A percentile compares a stretch with the other conserved stretches of the same genome.
These are phyloP conservation scores for Ballota nigra DNA, from an alignment of 257 asterid species.

Conservation along the genomic window DNA sequence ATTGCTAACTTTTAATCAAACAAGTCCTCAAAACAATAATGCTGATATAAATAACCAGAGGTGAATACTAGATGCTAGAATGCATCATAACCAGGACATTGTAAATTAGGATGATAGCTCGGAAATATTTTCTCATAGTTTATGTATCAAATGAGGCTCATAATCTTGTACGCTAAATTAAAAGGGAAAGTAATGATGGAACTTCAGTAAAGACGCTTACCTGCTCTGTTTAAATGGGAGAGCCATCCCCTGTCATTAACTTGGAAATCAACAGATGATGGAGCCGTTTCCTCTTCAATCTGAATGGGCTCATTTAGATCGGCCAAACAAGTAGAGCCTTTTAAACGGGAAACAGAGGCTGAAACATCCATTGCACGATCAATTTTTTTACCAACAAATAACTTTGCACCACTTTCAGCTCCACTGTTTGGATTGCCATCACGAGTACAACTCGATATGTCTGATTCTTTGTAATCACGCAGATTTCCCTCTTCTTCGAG, in stretches of 20 bases:
- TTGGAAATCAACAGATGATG: constrained; percentile 51
- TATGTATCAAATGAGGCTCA: background rate
- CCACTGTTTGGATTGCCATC: constrained; percentile 29
- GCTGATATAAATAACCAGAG: background rate
- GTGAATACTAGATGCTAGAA: background rate
- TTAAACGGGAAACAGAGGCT: constrained; percentile 38
- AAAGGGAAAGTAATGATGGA: background rate
- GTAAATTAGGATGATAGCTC: background rate
- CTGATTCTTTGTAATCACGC: constrained; percentile 32
- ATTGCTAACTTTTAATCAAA: background rate
- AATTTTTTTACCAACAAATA: constrained; percentile 13
- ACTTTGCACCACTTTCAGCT: constrained; percentile 19
- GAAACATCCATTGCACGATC: constrained; percentile 36
- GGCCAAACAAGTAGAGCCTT: constrained; percentile 51
- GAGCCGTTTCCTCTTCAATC: constrained; percentile 42
- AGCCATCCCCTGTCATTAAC: constrained; percentile 51
- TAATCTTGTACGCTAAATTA: background rate
- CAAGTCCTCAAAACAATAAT: background rate
- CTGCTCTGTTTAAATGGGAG: constrained; percentile 44
- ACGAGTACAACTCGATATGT: constrained; percentile 32
- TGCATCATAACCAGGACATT: background rate
- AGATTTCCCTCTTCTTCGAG: constrained; percentile 55
- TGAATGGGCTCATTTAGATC: constrained; percentile 82
- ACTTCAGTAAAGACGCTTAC: constrained; percentile 31
- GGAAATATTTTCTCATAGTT: background rate